Evolutionary conservation across 257 asterid genomes (phyloP).

Genomic region (Voacanga thouarsii): DNA sequence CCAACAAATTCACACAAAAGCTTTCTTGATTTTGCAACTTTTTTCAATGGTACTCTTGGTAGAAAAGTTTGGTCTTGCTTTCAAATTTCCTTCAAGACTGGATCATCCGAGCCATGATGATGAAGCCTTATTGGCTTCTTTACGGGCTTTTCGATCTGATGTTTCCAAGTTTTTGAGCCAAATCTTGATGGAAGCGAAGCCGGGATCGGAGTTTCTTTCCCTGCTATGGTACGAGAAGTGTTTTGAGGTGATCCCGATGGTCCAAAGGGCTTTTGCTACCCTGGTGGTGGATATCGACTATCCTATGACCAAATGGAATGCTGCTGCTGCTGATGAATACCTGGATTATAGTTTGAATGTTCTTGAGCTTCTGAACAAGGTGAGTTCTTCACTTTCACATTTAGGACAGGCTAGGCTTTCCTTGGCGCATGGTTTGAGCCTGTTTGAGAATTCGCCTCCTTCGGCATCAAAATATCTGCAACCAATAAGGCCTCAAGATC

Average conservation of each 20-base stretch:
- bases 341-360: slow-evolving; percentile 39
- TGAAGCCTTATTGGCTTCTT: slow-evolving; percentile 29
- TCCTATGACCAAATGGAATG: slow-evolving; percentile 53
- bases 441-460: slow-evolving; percentile 23
- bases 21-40: background rate
- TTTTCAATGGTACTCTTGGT: slow-evolving; percentile 42
- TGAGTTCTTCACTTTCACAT: slow-evolving; percentile 47
- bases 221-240: slow-evolving; percentile 29
- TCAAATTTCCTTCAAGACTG: slow-evolving; percentile 30
- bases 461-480: slow-evolving; percentile 16
- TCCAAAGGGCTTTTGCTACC: slow-evolving; percentile 45
- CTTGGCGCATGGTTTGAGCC: slow-evolving; percentile 36
- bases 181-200: slow-evolving; percentile 21
- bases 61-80: slow-evolving; percentile 34
- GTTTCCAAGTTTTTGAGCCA: slow-evolving; percentile 31
- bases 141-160: slow-evolving; percentile 38
- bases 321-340: slow-evolving; percentile 38
- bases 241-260: slow-evolving; percentile 34
- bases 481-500: slow-evolving; percentile 23
- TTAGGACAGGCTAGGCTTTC: slow-evolving; percentile 43
- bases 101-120: slow-evolving; percentile 24
- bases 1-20: background rate
- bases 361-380: slow-evolving; percentile 45
- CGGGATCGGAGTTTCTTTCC: slow-evolving; percentile 31
- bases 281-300: slow-evolving; percentile 49